Base-by-base conservation (phyloP, 148 eudicot species). In the Cornus controversa region DNA sequence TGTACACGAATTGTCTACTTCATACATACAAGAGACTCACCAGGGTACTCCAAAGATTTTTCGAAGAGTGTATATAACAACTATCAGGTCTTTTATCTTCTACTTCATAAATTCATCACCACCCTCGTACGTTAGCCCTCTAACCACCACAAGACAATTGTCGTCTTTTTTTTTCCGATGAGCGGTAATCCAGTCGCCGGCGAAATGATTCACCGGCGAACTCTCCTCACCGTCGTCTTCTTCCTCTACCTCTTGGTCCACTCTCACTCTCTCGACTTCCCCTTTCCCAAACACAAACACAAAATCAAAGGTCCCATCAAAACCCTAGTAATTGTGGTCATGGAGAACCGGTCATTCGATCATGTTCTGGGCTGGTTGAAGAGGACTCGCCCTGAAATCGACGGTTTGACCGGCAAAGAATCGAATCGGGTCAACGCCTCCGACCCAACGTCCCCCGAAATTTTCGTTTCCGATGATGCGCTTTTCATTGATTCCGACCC, bases 301-400 rank as follows among this genome's bases (percentile, higher is more conserved):
- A 60, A 89, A 78, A 80, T 91, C 67, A 47, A 84, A 6, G 90
- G 92, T 8, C 99, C 94, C 73, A 85, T 95, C 76, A 95, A 95
- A 79, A 95, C 99, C 84, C 69, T 95, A 2, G 99, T 95, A 10
- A 80, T 95, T 9, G 5, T 95, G 0, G 94, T 95, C 37, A 95
- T 95, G 99, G 99, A 95, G 66, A 95, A 95, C 78, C 97, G 99
- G 67, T 95, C 99, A 1, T 95, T 95, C 53, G 99, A 95, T 71
- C 99, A 95, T 74, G 84, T 95, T 4, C 84, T 95, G 8, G 99
- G 99, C 0, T 95, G 99, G 99, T 81, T 95, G 24, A 93, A 93
- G 50, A 69, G 78, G 14, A 88, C 85, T 82, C 91, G 99, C 34
- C 97, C 98, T 53, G 98, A 95, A 0, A 91, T 95, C 10, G 97